Base-by-base conservation (phyloP, 345 rosid species). In the Sisymbrium altissimum region DNA sequence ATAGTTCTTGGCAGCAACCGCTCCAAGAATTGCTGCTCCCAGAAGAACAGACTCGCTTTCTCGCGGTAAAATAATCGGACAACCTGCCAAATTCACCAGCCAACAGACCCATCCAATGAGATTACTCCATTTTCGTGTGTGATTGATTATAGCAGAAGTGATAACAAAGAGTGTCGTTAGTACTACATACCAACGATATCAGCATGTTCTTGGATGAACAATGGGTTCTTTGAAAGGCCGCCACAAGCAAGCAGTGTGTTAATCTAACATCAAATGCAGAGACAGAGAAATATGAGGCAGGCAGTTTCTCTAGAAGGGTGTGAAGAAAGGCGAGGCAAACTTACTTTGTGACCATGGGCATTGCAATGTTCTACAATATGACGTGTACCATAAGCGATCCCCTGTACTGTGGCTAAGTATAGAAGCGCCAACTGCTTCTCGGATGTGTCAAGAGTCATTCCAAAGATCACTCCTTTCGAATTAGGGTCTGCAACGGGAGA, bases 21-120 rank as follows among this genome's bases (percentile, higher is more conserved):
- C 88, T 66, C 98, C 98, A 12, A 94, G 95, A 81, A 92, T 94
- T 15, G 99, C 92, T 76, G 93, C 96, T 80, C 97, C 97, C 67
- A 94, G 73, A 39, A 94, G 97, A 59, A 92, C 93, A 39, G 92
- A 85, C 83, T 90, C 92, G 71, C 83, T 94, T 83, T 92, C 97
- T 57, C 92, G 86, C 0, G 98, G 98, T 78, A 91, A 95, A 74
- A 91, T 78, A 46, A 94, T 86, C 39, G 91, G 86, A 78, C 87
- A 91, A 83, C 96, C 96, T 91, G 81, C 70, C 81, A 30, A 15
- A 52, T 33, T 64, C 36, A 3, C 53, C 53, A 64, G 18, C 27
- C 13, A 27, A 65, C n/a, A 55, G 23, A 56, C 27, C 21, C 0
- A 12, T 18, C 15, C 6, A 74, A 18, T 12, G 25, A 56, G 43